phyloP scores from a whole-genome alignment of 345 rosid species.

The Gossypioides kirkii region DNA sequence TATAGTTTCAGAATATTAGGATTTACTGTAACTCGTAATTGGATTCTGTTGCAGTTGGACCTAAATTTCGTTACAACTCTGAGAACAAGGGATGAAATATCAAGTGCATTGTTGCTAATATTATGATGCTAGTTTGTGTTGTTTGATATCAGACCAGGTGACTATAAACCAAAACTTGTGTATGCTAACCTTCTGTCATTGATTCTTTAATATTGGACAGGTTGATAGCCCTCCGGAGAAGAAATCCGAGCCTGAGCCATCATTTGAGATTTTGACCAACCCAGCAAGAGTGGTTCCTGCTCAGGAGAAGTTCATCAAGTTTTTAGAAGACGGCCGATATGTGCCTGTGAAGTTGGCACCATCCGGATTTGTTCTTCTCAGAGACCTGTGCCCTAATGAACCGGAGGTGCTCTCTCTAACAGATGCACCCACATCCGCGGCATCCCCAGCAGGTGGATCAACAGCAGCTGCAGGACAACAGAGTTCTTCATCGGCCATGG shows the following conservation, averaged over 20 bases:
- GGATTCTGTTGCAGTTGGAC: neutral
- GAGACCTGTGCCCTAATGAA: slow-evolving; percentile 65
- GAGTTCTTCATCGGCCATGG: slow-evolving; percentile 75
- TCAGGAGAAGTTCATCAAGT: slow-evolving; percentile 83
- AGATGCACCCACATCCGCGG: slow-evolving; percentile 72
- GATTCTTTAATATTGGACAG: slow-evolving; percentile 31
- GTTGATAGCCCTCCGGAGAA: slow-evolving; percentile 77
- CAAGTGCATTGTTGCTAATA: neutral
- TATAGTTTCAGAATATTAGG: neutral
- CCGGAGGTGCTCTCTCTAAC: slow-evolving; percentile 91
- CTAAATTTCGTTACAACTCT: neutral
- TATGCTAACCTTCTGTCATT: neutral
- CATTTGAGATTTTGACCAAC: slow-evolving; percentile 76
- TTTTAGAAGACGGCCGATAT: slow-evolving; percentile 80
- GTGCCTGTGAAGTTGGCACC: slow-evolving; percentile 85
- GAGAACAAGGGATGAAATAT: neutral
- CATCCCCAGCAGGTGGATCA: slow-evolving; percentile 55
- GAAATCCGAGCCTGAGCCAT: slow-evolving; percentile 88
- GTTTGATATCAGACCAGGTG: neutral
- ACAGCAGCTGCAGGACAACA: slow-evolving; percentile 47
- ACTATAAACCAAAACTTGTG: neutral
- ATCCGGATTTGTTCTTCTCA: slow-evolving; percentile 95
- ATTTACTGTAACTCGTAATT: neutral
- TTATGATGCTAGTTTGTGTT: neutral
- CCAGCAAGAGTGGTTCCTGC: slow-evolving; percentile 96